phyloP scores from a whole-genome alignment of 2,329 filamentous ascomycete genomes.

The Trichoderma citrinoviride region DNA sequence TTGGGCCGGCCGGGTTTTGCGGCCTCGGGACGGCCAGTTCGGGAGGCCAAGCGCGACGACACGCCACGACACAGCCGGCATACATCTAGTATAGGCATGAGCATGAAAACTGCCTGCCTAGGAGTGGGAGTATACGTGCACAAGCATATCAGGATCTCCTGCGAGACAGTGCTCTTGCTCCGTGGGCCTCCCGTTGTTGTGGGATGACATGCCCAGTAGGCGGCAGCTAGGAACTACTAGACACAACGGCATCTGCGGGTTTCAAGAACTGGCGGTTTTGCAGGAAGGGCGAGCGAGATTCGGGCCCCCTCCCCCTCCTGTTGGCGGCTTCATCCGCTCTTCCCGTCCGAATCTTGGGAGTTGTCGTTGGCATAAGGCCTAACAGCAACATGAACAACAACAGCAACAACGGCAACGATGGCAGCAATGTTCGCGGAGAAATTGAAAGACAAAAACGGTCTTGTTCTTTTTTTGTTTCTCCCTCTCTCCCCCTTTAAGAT shows the following conservation, averaged over 20 bases:
- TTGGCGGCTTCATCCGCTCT: slow-evolving; percentile 21
- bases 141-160: neutral
- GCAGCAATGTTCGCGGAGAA: too few relatives aligned
- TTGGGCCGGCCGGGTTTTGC: slow-evolving; percentile 4
- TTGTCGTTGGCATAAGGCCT: slow-evolving; percentile 14
- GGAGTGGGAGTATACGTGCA: too few relatives aligned
- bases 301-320: neutral
- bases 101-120: too few relatives aligned
- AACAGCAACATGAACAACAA: neutral
- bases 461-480: too few relatives aligned
- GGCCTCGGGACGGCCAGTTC: neutral
- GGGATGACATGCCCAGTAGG: neutral
- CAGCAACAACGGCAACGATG: too few relatives aligned
- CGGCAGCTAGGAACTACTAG: neutral
- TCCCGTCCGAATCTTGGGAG: neutral
- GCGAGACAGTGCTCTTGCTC: neutral
- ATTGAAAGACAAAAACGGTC: too few relatives aligned
- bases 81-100: neutral
- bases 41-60: slow-evolving; percentile 16
- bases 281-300: neutral
- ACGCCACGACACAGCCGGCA: slow-evolving; percentile 13
- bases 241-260: slow-evolving; percentile 1
- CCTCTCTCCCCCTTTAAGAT: too few relatives aligned
- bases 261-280: neutral
- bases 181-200: neutral